These are phyloP conservation scores for Calonectria pseudoreteaudii DNA, from an alignment of 2,329 filamentous ascomycete species.

Conservation along the genomic window DNA sequence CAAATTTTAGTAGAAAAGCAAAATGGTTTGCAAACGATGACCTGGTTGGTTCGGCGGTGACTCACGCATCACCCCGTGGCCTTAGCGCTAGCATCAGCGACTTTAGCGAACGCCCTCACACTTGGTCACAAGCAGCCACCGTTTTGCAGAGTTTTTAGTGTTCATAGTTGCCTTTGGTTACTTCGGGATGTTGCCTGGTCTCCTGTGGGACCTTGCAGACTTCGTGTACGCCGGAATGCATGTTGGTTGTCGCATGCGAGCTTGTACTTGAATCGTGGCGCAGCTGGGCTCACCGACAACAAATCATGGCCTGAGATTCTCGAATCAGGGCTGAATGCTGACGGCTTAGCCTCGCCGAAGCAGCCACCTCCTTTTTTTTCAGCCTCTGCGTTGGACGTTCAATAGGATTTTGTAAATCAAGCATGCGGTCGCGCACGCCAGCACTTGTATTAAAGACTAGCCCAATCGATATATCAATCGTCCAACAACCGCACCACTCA, in stretches of 20 bases:
- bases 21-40: neutral
- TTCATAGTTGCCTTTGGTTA: neutral
- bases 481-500: neutral
- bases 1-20: neutral
- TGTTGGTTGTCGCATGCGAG: neutral
- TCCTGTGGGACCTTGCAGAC: neutral
- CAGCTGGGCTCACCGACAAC: neutral
- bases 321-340: neutral
- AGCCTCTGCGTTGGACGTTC: too few species aligned
- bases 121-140: neutral
- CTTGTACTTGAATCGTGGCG: neutral
- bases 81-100: neutral
- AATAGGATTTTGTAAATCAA: too few species aligned
- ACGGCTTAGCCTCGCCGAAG: neutral
- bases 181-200: neutral
- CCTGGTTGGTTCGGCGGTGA: neutral
- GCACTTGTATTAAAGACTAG: neutral
- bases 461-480: neutral
- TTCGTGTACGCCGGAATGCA: neutral
- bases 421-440: neutral
- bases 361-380: neutral
- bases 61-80: neutral
- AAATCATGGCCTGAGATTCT: neutral
- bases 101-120: neutral
- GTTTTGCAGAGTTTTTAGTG: too few species aligned